Percentiles rank a stretch among this genome's conserved stretches.
These are phyloP conservation scores for Candida montana DNA, from an alignment of 805 yeast genomes.

Conservation along the genomic window DNA sequence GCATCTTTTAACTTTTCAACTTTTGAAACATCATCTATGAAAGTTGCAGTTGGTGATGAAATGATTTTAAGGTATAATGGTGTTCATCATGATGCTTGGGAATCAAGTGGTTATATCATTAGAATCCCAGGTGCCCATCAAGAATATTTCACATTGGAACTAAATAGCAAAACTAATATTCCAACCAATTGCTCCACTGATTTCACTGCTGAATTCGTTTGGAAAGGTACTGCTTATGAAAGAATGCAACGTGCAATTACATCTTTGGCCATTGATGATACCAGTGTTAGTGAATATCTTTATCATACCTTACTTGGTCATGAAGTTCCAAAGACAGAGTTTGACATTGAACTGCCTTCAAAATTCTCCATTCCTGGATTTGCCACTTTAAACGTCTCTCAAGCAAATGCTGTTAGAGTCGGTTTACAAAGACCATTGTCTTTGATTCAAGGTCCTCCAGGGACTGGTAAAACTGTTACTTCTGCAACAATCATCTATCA, in stretches of 20 bases:
- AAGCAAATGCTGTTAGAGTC: slow-evolving; percentile 65
- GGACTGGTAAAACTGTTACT: slow-evolving; percentile 93
- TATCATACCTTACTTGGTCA: slow-evolving; percentile 80
- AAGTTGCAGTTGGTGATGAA: slow-evolving; percentile 82
- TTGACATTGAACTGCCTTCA: slow-evolving; percentile 56
- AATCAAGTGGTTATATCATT: slow-evolving; percentile 63
- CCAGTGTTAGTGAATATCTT: slow-evolving; percentile 66
- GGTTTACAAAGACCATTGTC: slow-evolving; percentile 71
- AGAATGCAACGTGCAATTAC: slow-evolving; percentile 80
- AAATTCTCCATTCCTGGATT: slow-evolving; percentile 60
- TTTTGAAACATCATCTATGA: slow-evolving; percentile 57
- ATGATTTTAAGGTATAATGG: slow-evolving; percentile 64
- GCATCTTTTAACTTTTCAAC: slow-evolving; percentile 68
- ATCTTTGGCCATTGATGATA: slow-evolving; percentile 61
- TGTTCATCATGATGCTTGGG: slow-evolving; percentile 58
- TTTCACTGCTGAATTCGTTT: slow-evolving; percentile 80
- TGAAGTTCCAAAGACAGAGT: slow-evolving; percentile 58
- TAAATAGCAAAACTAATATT: slow-evolving; percentile 44
- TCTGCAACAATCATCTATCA: slow-evolving; percentile 86
- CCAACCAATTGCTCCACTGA: slow-evolving; percentile 57
- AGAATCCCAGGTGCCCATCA: slow-evolving; percentile 61
- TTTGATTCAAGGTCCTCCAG: slow-evolving; percentile 93
- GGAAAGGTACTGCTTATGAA: slow-evolving; percentile 81
- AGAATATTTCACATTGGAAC: slow-evolving; percentile 69
- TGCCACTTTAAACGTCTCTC: slow-evolving; percentile 70